Evolutionary conservation across 352 stramenopile genomes (phyloP).

Genomic region (Globisporangium cystogenes): DNA sequence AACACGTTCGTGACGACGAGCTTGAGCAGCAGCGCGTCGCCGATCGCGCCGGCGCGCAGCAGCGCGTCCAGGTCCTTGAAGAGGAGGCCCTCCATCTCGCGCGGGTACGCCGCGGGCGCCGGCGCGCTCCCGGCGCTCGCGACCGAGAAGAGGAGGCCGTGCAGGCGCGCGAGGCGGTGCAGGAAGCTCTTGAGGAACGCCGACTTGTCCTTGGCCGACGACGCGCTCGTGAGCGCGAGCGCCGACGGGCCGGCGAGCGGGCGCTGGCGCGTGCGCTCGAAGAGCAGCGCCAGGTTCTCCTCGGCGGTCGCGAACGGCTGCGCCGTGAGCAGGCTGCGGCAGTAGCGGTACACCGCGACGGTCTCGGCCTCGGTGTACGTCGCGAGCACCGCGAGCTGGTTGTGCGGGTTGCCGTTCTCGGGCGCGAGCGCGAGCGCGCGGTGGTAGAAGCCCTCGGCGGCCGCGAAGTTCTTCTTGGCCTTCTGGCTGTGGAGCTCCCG

Average conservation of each 20-base stretch:
- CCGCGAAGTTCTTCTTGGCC: constrained; percentile 80
- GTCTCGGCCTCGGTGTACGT: constrained; percentile 88
- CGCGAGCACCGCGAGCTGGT: constrained; percentile 78
- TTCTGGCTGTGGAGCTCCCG: constrained; percentile 79
- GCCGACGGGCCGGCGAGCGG: constrained; percentile 33
- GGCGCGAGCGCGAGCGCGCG: constrained; percentile 59
- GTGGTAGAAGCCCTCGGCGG: constrained; percentile 67
- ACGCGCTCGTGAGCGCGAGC: constrained; percentile 25
- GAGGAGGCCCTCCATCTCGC: constrained; percentile 63
- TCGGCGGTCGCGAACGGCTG: constrained; percentile 85
- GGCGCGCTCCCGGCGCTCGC: constrained; percentile 10
- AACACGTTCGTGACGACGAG: constrained; percentile 79
- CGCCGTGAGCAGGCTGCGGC: constrained; percentile 74
- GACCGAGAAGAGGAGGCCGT: constrained; percentile 78
- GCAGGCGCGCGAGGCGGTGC: constrained; percentile 78
- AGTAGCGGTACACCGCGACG: constrained; percentile 89
- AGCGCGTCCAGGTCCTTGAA: constrained; percentile 55
- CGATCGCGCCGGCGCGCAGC: constrained; percentile 48
- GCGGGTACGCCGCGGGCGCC: constrained; percentile 35
- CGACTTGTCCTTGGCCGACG: constrained; percentile 68
- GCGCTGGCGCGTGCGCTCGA: constrained; percentile 82
- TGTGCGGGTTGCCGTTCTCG: constrained; percentile 83
- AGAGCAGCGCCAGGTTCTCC: constrained; percentile 87
- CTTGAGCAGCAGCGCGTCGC: constrained; percentile 77
- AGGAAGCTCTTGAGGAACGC: constrained; percentile 86